Percentiles rank a stretch among this genome's conserved stretches.
phyloP scores from a whole-genome alignment of 192 early-diverging fungal species.

The Podochytrium sp. region DNA sequence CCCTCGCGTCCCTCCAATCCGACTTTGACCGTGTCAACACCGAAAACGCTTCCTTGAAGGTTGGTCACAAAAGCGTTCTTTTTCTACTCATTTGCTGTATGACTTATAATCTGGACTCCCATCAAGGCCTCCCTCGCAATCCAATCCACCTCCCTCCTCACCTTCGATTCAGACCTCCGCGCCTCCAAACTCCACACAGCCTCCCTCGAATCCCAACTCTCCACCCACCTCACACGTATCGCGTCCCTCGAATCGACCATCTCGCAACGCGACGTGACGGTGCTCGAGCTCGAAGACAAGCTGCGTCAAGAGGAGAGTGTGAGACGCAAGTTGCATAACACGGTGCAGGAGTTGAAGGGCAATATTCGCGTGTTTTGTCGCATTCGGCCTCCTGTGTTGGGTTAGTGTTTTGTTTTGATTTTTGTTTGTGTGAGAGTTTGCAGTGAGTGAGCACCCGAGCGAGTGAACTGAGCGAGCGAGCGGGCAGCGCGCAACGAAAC shows the following conservation, averaged over 20 bases:
- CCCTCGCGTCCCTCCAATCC: slow-evolving; percentile 36
- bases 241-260: slow-evolving; percentile 35
- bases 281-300: slow-evolving; percentile 60
- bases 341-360: slow-evolving; percentile 90
- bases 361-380: slow-evolving; percentile 98
- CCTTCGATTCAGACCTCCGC: slow-evolving; percentile 51
- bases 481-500: no score
- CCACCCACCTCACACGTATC: slow-evolving; percentile 17
- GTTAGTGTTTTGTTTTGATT: slow-evolving; percentile 1
- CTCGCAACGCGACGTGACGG: slow-evolving; percentile 37
- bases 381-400: slow-evolving; percentile 69
- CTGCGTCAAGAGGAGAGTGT: slow-evolving; percentile 77
- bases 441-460: no score
- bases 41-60: slow-evolving; percentile 28
- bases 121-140: slow-evolving; percentile 51
- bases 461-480: no score
- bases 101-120: no score
- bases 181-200: slow-evolving; percentile 40
- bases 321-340: slow-evolving; percentile 87
- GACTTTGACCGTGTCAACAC: background rate
- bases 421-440: no score
- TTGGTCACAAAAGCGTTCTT: no score
- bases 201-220: slow-evolving; percentile 18
- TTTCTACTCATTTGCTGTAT: no score
- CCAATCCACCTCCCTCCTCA: slow-evolving; percentile 47